Evolutionary conservation across 2,329 filamentous ascomycete genomes (phyloP), one percentile per base, ranked within the genome.

Genomic region (Metarhizium guizhouense): DNA sequence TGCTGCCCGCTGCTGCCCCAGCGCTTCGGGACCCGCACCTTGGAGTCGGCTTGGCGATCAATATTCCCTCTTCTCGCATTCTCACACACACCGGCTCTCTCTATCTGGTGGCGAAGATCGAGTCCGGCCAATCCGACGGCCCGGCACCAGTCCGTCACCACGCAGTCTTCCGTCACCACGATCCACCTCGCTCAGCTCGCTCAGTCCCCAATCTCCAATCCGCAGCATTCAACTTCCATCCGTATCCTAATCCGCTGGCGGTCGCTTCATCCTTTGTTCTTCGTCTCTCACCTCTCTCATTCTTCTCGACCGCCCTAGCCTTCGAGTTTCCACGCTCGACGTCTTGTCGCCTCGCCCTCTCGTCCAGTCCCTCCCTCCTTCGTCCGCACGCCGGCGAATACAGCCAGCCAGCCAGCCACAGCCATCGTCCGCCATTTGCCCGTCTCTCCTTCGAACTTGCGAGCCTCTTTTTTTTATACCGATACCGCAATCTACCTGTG

Each of bases 191-290:
- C 14, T 13, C 18, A 20, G 16, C 42, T 18, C 16, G 16, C 45
- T 16, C 45, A 48, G 25, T 30, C 45, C 6, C n/a, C 42, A 6
- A 45, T 48, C 45, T 3, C 45, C 38, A 30, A 56, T 45, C 50
- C 34, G 51, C 51, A 38, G 30, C 14, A 20, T 34, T n/a, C 54
- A 20, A 38, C 16, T n/a, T 20, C 18, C 54, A 40, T 52, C 54
- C 47, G 47, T 8, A 34, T 49, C 42, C n/a, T 18, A 14, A 47
- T 25, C 54, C 54, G 54, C 54, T 56, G 54, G 54, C 59, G 57
- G 59, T 57, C 52, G 52, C 53, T 53, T 53, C 53, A 38, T 52
- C 34, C 34, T 32, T 36, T 38, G 18, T 7, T 6, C 45, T 42
- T 51, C 38, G 16, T 47, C 51, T 38, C 25, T 25, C 38, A 30